Evolutionary conservation across 2,329 filamentous ascomycete species (phyloP).

Genomic region (Elsinoe perseae): DNA sequence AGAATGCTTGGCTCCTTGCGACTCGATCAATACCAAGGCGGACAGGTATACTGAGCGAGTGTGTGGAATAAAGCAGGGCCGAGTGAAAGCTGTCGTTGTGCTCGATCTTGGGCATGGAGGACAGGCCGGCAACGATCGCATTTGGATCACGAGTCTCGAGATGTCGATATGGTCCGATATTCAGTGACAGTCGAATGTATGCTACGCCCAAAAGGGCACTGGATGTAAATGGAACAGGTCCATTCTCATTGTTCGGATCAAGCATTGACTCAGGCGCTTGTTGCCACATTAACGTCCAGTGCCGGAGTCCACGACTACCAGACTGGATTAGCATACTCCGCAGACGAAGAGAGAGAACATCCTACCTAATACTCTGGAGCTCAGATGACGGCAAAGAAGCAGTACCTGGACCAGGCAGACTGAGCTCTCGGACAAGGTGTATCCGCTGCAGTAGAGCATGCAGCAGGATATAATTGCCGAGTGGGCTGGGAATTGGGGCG

Average conservation of each 20-base stretch:
- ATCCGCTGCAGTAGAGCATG: constrained; percentile 2
- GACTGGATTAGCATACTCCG: not conserved
- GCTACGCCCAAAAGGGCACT: constrained; percentile 40
- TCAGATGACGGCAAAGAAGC: constrained; percentile 22
- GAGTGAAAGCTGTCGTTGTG: constrained; percentile 42
- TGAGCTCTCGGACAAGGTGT: constrained; percentile 8
- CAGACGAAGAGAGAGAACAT: not conserved
- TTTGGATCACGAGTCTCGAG: constrained; percentile 38
- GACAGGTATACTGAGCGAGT: constrained; percentile 49
- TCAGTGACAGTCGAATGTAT: constrained; percentile 41
- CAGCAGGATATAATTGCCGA: not conserved
- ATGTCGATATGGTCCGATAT: constrained; percentile 38
- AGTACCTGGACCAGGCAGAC: not conserved
- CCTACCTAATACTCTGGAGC: constrained; percentile 1
- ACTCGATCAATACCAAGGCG: constrained; percentile 48
- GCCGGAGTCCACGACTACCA: not conserved
- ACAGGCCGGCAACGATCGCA: constrained; percentile 35
- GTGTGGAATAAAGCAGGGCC: constrained; percentile 46
- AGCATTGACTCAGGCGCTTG: constrained; percentile 30
- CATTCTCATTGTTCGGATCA: constrained; percentile 30
- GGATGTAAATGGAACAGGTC: constrained; percentile 35
- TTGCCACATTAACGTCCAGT: constrained; percentile 30
- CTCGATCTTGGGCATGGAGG: constrained; percentile 35
- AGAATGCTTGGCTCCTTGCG: constrained; percentile 48
- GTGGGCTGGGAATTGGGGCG: not conserved